Percentiles rank a stretch among this genome's conserved stretches.
Evolutionary conservation across 83 land plant species (phyloP).

Genomic region (Isoetes engelmannii): DNA sequence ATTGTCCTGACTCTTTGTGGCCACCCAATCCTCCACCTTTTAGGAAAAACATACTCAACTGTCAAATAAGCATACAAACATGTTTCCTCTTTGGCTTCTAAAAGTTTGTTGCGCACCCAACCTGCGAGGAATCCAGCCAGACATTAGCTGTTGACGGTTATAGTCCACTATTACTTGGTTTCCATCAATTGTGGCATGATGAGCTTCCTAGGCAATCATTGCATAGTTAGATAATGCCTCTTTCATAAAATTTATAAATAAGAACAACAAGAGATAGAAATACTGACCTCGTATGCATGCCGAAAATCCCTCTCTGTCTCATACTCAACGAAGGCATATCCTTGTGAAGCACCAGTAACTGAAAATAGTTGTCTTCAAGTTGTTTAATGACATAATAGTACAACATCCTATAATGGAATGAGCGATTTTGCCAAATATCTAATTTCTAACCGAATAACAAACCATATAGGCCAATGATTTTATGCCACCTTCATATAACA

Average conservation of each 20-base stretch:
- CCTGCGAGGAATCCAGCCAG: slow-evolving; percentile 97
- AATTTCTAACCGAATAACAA: too few species aligned
- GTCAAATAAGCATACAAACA: neutral
- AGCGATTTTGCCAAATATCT: too few species aligned
- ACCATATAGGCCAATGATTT: too few species aligned
- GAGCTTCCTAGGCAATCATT: slow-evolving; percentile 47
- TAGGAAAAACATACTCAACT: neutral
- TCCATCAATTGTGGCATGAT: slow-evolving; percentile 66
- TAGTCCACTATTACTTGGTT: slow-evolving; percentile 82
- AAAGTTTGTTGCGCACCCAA: slow-evolving; percentile 45
- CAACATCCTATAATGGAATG: too few species aligned
- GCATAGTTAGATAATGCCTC: slow-evolving; percentile 14
- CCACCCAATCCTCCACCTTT: slow-evolving; percentile 81
- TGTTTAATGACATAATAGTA: too few species aligned
- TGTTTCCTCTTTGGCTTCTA: neutral
- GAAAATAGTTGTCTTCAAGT: neutral
- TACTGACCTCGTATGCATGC: slow-evolving; percentile 74
- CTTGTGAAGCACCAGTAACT: slow-evolving; percentile 98
- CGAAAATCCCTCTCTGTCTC: slow-evolving; percentile 85
- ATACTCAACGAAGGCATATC: slow-evolving; percentile 96
- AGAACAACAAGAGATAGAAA: neutral
- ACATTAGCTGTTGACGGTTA: slow-evolving; percentile 88
- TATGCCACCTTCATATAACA: too few species aligned
- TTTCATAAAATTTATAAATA: neutral
- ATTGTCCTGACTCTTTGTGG: slow-evolving; percentile 75